Conservation (phyloP, 2,329 filamentous ascomycete genomes). For the Apiospora saccharicola region DNA sequence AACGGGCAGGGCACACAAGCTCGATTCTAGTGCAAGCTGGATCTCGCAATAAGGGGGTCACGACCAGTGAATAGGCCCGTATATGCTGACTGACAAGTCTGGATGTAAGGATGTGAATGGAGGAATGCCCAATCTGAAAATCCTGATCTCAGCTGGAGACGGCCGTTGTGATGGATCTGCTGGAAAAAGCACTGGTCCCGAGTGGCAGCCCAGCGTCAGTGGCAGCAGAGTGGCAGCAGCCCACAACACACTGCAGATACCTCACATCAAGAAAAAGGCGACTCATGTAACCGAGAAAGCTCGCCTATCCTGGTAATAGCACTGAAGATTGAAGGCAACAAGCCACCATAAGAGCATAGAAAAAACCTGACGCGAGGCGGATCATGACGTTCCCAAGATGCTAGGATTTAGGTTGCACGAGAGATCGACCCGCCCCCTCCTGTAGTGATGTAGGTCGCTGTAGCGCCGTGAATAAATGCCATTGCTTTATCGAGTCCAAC, state of each 20-base stretch:
- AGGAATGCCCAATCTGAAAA: not conserved
- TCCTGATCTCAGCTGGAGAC: not conserved
- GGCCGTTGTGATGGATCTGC: not conserved
- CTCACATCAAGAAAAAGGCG: not conserved
- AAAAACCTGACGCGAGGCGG: slow-evolving; percentile 8
- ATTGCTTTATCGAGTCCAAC: not conserved
- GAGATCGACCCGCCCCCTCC: slow-evolving; percentile 16
- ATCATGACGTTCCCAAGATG: slow-evolving; percentile 14
- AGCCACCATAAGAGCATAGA: not conserved
- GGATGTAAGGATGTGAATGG: not conserved
- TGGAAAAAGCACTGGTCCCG: not conserved
- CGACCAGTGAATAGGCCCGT: not conserved
- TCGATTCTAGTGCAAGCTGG: not conserved
- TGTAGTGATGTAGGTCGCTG: not conserved
- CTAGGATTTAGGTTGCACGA: slow-evolving; percentile 3
- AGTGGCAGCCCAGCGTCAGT: not conserved
- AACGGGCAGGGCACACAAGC: not conserved
- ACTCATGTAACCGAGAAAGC: not conserved
- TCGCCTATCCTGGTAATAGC: not conserved
- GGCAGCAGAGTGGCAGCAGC: not conserved
- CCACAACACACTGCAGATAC: not conserved
- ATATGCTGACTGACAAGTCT: not conserved
- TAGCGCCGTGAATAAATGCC: not conserved
- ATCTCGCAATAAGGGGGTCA: not conserved
- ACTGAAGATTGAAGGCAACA: not conserved